Percentiles rank a stretch among this genome's conserved stretches.
phyloP scores from a whole-genome alignment of 2,329 filamentous ascomycete genomes.

The Aspergillus pseudoterreus region DNA sequence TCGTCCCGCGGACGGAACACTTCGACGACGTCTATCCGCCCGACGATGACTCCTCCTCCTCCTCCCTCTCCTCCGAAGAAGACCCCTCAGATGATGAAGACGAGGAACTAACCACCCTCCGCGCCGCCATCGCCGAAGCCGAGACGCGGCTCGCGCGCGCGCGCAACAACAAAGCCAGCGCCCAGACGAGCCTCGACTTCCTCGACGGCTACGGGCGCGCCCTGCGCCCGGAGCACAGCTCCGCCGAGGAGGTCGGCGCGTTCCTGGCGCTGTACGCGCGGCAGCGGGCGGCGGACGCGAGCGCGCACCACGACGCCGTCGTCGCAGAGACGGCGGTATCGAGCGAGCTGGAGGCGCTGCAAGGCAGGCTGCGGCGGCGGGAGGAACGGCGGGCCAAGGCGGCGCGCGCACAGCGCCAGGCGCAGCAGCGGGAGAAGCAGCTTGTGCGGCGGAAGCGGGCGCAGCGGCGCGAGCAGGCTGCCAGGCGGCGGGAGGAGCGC shows the following conservation, averaged over 20 bases:
- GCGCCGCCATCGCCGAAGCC: conserved; percentile 29
- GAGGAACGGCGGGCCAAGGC: conserved; percentile 14
- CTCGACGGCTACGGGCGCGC: conserved; percentile 35
- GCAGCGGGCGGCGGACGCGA: conserved; percentile 26
- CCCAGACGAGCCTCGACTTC: conserved; percentile 21
- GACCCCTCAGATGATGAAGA: conserved; percentile 6
- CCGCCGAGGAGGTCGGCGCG: conserved; percentile 27
- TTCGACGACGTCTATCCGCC: conserved; percentile 53
- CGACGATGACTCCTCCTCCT: neutral
- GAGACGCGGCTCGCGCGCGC: conserved; percentile 29
- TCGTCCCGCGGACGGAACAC: conserved; percentile 53
- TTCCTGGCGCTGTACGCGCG: conserved; percentile 33
- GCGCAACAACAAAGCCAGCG: conserved; percentile 21
- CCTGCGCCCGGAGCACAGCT: conserved; percentile 26
- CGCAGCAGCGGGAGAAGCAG: conserved; percentile 18
- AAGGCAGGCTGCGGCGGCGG: conserved; percentile 9
- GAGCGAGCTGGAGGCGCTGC: conserved; percentile 20
- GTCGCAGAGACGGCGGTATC: conserved; percentile 21
- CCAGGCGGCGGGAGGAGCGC: conserved; percentile 29
- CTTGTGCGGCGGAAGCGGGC: neutral
- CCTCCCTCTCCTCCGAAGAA: neutral
- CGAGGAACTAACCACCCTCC: conserved; percentile 16
- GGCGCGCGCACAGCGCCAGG: conserved; percentile 18
- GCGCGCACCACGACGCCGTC: conserved; percentile 19
- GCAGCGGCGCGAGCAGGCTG: conserved; percentile 21